Base-by-base conservation (phyloP, 139 green algal genomes). In the Raphidocelis subcapitata region DNA sequence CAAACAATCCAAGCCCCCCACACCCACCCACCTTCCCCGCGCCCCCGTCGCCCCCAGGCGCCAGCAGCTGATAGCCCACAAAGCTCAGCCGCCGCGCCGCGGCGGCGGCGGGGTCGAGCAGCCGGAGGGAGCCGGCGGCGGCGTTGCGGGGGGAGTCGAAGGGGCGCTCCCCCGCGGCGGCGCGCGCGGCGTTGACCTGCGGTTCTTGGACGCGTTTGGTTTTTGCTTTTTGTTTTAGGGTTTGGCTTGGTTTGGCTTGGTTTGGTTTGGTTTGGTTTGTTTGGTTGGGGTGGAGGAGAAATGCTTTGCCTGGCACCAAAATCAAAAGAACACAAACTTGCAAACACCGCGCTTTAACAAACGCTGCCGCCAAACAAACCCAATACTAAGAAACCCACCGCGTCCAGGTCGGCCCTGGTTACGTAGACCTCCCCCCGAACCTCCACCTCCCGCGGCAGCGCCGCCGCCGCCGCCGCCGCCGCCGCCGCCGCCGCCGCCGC, bases 401-500 rank as follows among this genome's bases (percentile, higher is more conserved):
- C 33, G 16, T 68, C 66, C 29, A 88, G 82, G 71, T 85, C 82
- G 0, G 47, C 60, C 1, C 61, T 49, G 0, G 59, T 69, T 46
- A 90, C 79, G 78, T 75, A 90, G 18, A 85, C 74, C 70, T 90
- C 85, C 1, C 85, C 85, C 3, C 85, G 57, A 2, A 90, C 82
- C 62, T 88, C 81, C 41, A 90, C 29, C 56, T 73, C 57, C 51
- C 55, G 0, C 31, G 72, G 72, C 29, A 72, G 23, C 26, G 54
- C 21, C 33, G n/a, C 26, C 62, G 29, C 32, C 41, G 12, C 65
- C 23, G 10, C n/a, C 33, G 65, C 5, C 15, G 5, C 49, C 24
- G 37, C 65, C 37, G 49, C 32, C 29, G 37, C 49, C n/a, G 35
- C 44, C 15, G n/a, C 16, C 51, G 33, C 49, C 16, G 46, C n/a